Evolutionary conservation across 192 early-diverging fungal species (phyloP).

Genomic region (Martensiomyces pterosporus): DNA sequence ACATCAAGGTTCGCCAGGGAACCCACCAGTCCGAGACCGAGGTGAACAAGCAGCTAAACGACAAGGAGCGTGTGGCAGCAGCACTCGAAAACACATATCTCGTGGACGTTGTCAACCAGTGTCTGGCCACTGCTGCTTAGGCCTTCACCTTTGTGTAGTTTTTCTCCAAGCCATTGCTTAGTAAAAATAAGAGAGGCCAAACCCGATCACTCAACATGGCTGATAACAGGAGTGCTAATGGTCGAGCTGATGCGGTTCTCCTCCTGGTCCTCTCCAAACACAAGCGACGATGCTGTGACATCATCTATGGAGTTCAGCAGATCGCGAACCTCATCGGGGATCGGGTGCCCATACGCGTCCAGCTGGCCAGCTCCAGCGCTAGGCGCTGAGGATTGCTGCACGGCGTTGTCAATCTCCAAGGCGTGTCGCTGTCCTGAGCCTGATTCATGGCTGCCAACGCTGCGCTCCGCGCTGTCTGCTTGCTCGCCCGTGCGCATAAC

Average conservation of each 20-base stretch:
- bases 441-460: background rate
- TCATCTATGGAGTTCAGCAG: constrained; percentile 40
- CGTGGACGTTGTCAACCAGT: constrained; percentile 93
- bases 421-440: no score
- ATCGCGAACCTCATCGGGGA: constrained; percentile 38
- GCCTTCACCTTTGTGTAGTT: no score
- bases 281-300: background rate
- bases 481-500: constrained; percentile 25
- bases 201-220: constrained; percentile 22
- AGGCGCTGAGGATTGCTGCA: no score
- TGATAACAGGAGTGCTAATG: constrained; percentile 38
- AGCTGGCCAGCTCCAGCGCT: no score
- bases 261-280: background rate
- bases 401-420: no score
- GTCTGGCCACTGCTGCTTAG: constrained; percentile 57
- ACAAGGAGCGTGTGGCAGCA: constrained; percentile 97
- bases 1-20: constrained; percentile 85
- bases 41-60: constrained; percentile 98
- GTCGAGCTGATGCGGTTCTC: constrained; percentile 16
- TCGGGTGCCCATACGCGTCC: no score
- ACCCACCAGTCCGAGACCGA: constrained; percentile 94
- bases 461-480: background rate
- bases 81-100: constrained; percentile 94
- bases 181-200: no score
- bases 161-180: no score